These are phyloP conservation scores for Rhynchospora tenuis DNA, from an alignment of 176 grass and related monocot genomes.

Conservation along the genomic window DNA sequence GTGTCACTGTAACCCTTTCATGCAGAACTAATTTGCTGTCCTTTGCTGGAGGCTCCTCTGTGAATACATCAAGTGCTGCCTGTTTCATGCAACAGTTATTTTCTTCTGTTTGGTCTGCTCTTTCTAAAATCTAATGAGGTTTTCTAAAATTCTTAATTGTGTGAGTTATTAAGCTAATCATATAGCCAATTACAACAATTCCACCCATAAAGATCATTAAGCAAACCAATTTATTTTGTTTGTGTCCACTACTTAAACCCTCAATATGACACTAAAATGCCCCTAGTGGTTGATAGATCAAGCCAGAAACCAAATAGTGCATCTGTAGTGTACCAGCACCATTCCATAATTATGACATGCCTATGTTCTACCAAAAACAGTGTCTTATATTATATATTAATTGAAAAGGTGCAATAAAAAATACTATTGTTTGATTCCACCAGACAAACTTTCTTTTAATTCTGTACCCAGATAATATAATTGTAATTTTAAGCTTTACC, in stretches of 20 bases:
- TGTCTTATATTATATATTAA: neutral
- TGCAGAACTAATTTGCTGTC: constrained; percentile 81
- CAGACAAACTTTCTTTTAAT: neutral
- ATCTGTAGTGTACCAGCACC: neutral
- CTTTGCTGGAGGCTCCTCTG: constrained; percentile 71
- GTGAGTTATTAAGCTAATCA: neutral
- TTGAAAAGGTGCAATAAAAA: neutral
- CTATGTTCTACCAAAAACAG: neutral
- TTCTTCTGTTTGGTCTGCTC: too few relatives aligned
- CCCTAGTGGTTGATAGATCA: neutral
- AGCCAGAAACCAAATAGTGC: neutral
- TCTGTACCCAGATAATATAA: neutral
- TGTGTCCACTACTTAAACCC: neutral
- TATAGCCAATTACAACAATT: neutral
- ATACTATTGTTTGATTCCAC: neutral
- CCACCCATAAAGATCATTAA: neutral
- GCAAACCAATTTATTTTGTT: neutral
- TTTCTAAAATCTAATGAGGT: neutral
- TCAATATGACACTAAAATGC: neutral
- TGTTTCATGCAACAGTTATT: constrained; percentile 20
- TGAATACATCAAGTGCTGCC: constrained; percentile 97
- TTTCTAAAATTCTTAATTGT: neutral
- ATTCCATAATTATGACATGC: neutral
- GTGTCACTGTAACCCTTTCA: constrained; percentile 85
- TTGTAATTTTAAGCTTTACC: constrained; percentile 33